Percentiles rank a stretch among this genome's conserved stretches.
Evolutionary conservation across 2,329 filamentous ascomycete genomes (phyloP).

Genomic region (Dactylellina leptospora): DNA sequence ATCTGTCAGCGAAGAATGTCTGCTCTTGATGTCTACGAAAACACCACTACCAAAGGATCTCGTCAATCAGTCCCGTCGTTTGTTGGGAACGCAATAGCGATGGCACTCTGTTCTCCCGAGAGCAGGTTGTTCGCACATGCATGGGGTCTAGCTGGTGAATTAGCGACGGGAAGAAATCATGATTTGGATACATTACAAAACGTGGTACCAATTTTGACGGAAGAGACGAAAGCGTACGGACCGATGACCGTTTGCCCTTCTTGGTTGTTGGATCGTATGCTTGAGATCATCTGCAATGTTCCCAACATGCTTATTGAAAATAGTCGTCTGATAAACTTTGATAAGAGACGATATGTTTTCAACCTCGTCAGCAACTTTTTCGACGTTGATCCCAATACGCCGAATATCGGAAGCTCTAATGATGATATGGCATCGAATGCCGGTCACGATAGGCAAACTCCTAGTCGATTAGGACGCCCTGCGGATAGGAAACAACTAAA

Average conservation of each 20-base stretch:
- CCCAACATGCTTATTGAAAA: slow-evolving; percentile 58
- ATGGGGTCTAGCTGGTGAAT: slow-evolving; percentile 55
- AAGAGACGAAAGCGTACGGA: slow-evolving; percentile 53
- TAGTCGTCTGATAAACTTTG: slow-evolving; percentile 58
- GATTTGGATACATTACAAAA: slow-evolving; percentile 57
- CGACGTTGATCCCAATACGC: slow-evolving; percentile 46
- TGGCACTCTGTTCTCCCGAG: slow-evolving; percentile 57
- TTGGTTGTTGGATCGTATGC: slow-evolving; percentile 57
- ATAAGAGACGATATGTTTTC: slow-evolving; percentile 58
- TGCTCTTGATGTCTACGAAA: slow-evolving; percentile 57
- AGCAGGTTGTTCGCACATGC: slow-evolving; percentile 56
- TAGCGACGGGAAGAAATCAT: slow-evolving; percentile 51
- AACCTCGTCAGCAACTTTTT: slow-evolving; percentile 58
- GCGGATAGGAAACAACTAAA: slow-evolving; percentile 55
- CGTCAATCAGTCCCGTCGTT: slow-evolving; percentile 58
- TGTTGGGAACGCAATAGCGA: slow-evolving; percentile 57
- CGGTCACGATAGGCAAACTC: slow-evolving; percentile 40
- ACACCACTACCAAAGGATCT: slow-evolving; percentile 47
- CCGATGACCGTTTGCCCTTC: slow-evolving; percentile 57
- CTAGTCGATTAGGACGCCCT: slow-evolving; percentile 34
- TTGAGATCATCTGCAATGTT: slow-evolving; percentile 58
- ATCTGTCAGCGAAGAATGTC: slow-evolving; percentile 58
- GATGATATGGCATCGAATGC: slow-evolving; percentile 20
- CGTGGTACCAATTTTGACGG: slow-evolving; percentile 54
- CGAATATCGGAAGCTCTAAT: slow-evolving; percentile 36